phyloP scores from a whole-genome alignment of 352 stramenopile species.

The Phytophthora hibernalis region DNA sequence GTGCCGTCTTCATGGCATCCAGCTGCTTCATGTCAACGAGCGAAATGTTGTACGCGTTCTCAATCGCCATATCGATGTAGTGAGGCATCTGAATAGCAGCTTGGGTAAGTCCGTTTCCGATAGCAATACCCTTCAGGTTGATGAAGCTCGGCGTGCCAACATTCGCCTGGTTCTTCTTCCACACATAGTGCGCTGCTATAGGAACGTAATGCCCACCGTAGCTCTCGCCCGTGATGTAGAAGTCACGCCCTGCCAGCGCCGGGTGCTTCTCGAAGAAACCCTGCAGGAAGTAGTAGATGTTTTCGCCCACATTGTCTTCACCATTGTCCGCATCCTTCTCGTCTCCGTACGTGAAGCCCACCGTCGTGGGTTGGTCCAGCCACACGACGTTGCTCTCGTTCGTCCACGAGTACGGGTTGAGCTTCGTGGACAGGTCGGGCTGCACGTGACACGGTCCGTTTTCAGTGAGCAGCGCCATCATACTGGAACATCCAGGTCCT shows the following conservation, averaged over 20 bases:
- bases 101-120: conserved; percentile 64
- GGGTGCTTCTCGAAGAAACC: conserved; percentile 70
- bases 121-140: conserved; percentile 58
- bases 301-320: conserved; percentile 65
- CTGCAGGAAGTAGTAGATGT: conserved; percentile 77
- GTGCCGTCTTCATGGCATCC: conserved; percentile 45
- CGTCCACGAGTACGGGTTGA: conserved; percentile 73
- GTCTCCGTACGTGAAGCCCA: conserved; percentile 63
- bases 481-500: conserved; percentile 64
- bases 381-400: conserved; percentile 72
- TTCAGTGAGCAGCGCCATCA: conserved; percentile 68
- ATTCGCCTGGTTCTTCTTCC: conserved; percentile 51
- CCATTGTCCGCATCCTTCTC: conserved; percentile 45
- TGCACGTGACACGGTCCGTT: conserved; percentile 72
- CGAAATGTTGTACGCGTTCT: conserved; percentile 74
- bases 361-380: conserved; percentile 68
- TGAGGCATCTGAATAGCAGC: conserved; percentile 50
- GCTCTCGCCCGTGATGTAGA: conserved; percentile 79
- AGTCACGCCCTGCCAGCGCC: conserved; percentile 55
- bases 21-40: conserved; percentile 47
- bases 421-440: conserved; percentile 48
- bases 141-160: conserved; percentile 30
- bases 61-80: conserved; percentile 56
- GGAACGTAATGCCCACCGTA: conserved; percentile 77
- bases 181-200: conserved; percentile 63